Evolutionary conservation across 2,329 filamentous ascomycete genomes (phyloP).

Genomic region (Chlorencoelia australis): DNA sequence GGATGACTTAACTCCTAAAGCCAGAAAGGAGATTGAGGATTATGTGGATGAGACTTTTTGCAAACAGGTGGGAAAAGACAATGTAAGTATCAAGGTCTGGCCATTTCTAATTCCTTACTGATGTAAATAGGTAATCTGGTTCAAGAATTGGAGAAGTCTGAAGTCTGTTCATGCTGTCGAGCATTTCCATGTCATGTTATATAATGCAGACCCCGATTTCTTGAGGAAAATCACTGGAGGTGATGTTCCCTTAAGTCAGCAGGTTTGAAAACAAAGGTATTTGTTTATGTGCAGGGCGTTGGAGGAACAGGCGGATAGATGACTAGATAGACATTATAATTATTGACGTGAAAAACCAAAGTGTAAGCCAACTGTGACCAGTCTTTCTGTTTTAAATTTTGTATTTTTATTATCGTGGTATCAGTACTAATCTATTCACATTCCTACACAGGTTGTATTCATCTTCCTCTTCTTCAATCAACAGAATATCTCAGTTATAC

Average conservation of each 20-base stretch:
- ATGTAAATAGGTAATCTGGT: constrained; percentile 57
- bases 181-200: constrained; percentile 92
- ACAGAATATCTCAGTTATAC: no score
- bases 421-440: no score
- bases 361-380: no score
- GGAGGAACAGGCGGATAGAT: no score
- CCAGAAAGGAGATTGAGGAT: constrained; percentile 54
- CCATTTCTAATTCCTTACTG: background rate
- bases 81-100: constrained; percentile 35
- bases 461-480: no score
- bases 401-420: no score
- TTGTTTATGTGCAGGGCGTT: background rate
- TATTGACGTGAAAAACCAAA: no score
- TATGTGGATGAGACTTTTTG: constrained; percentile 63
- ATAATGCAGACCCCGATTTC: constrained; percentile 61
- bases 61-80: constrained; percentile 37
- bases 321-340: no score
- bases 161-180: constrained; percentile 83
- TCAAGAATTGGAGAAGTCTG: constrained; percentile 78
- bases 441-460: no score
- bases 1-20: constrained; percentile 52
- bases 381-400: no score
- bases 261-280: constrained; percentile 8
- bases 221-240: constrained; percentile 61
- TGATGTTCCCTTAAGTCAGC: constrained; percentile 56